Evolutionary conservation across 73 alveolate genomes (phyloP).

Genomic region (Stentor coeruleus): DNA sequence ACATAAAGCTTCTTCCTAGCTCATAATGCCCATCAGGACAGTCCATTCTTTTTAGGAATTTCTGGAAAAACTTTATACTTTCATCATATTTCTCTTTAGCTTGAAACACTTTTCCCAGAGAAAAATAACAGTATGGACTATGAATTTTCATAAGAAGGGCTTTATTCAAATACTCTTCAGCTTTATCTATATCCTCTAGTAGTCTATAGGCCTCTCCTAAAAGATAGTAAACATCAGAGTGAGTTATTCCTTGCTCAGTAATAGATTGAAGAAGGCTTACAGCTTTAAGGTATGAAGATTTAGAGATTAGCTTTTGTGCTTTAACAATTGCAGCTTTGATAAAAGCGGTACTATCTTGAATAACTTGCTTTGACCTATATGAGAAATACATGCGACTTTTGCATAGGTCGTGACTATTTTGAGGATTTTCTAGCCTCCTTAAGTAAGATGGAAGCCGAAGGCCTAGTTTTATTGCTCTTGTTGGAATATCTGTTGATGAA

Average conservation of each 20-base stretch:
- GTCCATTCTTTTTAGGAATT: background rate
- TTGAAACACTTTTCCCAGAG: background rate
- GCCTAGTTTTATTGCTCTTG: background rate
- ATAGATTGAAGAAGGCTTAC: background rate
- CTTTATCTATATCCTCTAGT: background rate
- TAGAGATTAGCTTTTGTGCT: conserved; percentile 4
- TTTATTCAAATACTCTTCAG: background rate
- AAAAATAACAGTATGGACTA: background rate
- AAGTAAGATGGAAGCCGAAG: conserved; percentile 5
- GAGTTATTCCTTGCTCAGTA: background rate
- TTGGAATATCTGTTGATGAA: conserved; percentile 1
- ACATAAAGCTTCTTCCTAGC: background rate
- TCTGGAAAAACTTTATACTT: background rate
- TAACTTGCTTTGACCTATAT: background rate
- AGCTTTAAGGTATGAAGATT: background rate
- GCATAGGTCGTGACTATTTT: background rate
- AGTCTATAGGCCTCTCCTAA: background rate
- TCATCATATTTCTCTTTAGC: background rate
- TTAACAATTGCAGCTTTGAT: background rate
- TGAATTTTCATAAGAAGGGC: background rate
- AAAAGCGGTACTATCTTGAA: background rate
- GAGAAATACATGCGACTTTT: background rate
- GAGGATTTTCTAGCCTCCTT: conserved; percentile 6
- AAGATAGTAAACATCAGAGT: conserved; percentile 10
- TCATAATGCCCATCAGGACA: conserved; percentile 8